phyloP scores from a whole-genome alignment of 129 eudicot genomes.

The Chrysanthemum makinoi region DNA sequence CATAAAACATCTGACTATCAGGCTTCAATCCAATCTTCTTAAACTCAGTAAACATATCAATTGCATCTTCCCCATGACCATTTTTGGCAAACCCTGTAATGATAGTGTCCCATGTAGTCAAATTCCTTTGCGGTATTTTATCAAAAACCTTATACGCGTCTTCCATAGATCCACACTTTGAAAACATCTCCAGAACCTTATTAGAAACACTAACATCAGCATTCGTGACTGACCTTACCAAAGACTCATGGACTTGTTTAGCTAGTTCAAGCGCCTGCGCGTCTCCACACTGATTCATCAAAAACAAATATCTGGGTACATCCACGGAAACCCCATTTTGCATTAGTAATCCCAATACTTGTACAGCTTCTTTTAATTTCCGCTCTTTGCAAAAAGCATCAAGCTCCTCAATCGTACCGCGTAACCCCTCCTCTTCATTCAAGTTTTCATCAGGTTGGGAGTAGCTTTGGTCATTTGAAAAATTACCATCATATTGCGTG shows the following conservation, averaged over 20 bases:
- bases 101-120: constrained; percentile 47
- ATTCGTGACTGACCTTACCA: constrained; percentile 22
- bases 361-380: constrained; percentile 49
- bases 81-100: constrained; percentile 36
- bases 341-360: constrained; percentile 38
- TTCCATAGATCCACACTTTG: constrained; percentile 33
- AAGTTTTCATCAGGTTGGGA: constrained; percentile 18
- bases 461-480: background rate
- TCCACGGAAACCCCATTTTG: constrained; percentile 30
- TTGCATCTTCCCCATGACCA: constrained; percentile 14
- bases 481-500: background rate
- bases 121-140: constrained; percentile 32
- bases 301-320: constrained; percentile 27
- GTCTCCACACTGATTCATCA: constrained; percentile 58
- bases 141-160: constrained; percentile 32
- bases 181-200: constrained; percentile 36
- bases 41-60: too few relatives aligned
- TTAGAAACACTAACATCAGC: constrained; percentile 23
- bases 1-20: too few relatives aligned
- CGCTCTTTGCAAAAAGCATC: constrained; percentile 42
- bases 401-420: constrained; percentile 42
- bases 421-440: constrained; percentile 11
- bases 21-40: too few relatives aligned
- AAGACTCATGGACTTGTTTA: constrained; percentile 31
- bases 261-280: constrained; percentile 46